Percentiles rank a stretch among this genome's conserved stretches.
phyloP scores from a whole-genome alignment of 208 protist genomes.

The Trypanosoma grayi region DNA sequence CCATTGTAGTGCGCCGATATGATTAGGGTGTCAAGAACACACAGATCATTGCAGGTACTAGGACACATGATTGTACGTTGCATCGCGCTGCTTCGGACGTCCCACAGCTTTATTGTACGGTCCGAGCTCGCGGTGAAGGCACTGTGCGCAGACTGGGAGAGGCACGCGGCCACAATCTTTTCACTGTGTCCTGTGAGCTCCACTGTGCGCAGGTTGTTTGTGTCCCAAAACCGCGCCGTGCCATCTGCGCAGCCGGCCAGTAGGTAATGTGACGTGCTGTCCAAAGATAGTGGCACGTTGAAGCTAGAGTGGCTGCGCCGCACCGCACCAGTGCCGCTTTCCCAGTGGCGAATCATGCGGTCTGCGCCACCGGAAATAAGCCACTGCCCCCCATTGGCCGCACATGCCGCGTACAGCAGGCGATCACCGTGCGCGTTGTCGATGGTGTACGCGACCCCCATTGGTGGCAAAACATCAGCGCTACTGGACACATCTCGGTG shows the following conservation, averaged over 20 bases:
- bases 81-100: constrained; percentile 34
- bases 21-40: constrained; percentile 40
- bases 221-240: constrained; percentile 65
- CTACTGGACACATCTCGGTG: constrained; percentile 3
- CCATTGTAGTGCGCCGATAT: constrained; percentile 76
- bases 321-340: constrained; percentile 15
- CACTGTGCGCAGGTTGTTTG: constrained; percentile 41
- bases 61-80: constrained; percentile 53
- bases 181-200: constrained; percentile 69
- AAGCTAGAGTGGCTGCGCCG: constrained; percentile 27
- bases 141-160: constrained; percentile 50
- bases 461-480: constrained; percentile 11
- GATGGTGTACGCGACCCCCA: constrained; percentile 24
- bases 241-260: constrained; percentile 65
- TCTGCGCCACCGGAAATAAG: constrained; percentile 54
- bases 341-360: constrained; percentile 56
- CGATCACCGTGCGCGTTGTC: constrained; percentile 40
- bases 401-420: constrained; percentile 38
- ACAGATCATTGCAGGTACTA: constrained; percentile 68
- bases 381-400: constrained; percentile 27
- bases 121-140: constrained; percentile 71
- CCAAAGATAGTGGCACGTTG: constrained; percentile 45
- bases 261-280: constrained; percentile 51
- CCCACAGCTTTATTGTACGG: constrained; percentile 74
- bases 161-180: constrained; percentile 59